Percentiles rank a stretch among this genome's conserved stretches.
phyloP scores from a whole-genome alignment of 192 early-diverging fungal species.

The Backusella tuberculispora region DNA sequence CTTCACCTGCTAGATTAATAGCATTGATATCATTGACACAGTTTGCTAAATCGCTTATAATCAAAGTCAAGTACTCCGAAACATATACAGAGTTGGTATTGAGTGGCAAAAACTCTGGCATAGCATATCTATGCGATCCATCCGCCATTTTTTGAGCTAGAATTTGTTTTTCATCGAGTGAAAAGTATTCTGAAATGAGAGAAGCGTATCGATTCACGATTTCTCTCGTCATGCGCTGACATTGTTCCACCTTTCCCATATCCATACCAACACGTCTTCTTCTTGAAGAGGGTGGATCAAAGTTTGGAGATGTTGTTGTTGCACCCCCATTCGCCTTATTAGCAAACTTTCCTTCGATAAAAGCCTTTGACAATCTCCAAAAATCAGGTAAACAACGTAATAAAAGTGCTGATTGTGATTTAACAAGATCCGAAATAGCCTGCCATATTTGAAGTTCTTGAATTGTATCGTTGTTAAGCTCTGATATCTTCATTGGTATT shows the following conservation, averaged over 20 bases:
- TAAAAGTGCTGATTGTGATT: slow-evolving; percentile 78
- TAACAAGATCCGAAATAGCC: slow-evolving; percentile 67
- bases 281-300: slow-evolving; percentile 21
- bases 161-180: slow-evolving; percentile 13
- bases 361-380: slow-evolving; percentile 89
- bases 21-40: slow-evolving; percentile 79
- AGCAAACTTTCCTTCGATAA: slow-evolving; percentile 83
- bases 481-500: slow-evolving; percentile 38
- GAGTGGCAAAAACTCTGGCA: slow-evolving; percentile 44
- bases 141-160: background rate
- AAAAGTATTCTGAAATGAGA: slow-evolving; percentile 60
- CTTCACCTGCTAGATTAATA: slow-evolving; percentile 74
- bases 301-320: background rate
- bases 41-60: slow-evolving; percentile 75
- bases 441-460: slow-evolving; percentile 77
- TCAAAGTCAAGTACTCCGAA: slow-evolving; percentile 75
- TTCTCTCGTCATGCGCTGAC: slow-evolving; percentile 65
- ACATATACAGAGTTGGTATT: slow-evolving; percentile 65
- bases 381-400: slow-evolving; percentile 83
- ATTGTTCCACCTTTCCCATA: slow-evolving; percentile 63
- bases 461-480: slow-evolving; percentile 47
- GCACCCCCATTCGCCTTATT: slow-evolving; percentile 40
- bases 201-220: slow-evolving; percentile 64
- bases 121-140: background rate
- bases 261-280: slow-evolving; percentile 54